Base-by-base conservation (phyloP, 2,329 filamentous ascomycete species). In the Arachnomyces sp. region DNA sequence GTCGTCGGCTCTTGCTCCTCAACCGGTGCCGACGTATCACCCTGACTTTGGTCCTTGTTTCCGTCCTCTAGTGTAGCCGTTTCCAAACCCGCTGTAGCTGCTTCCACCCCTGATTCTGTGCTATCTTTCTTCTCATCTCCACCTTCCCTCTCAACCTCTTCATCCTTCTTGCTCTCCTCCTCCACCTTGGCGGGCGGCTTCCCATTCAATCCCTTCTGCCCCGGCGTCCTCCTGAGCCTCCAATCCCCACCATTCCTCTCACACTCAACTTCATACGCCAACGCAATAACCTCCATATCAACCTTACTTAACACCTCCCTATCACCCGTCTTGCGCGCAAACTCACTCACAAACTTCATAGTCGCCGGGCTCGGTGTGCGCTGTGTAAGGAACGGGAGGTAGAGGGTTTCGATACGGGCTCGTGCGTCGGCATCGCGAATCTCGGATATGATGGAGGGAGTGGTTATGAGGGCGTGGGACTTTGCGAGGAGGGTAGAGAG, bases 201-300 rank as follows among this genome's bases (percentile, higher is more conserved):
- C 3, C 85, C 85, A 57, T 90, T 90, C 41, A 89, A 57, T 1
- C 75, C 62, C 61, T 88, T 89, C 60, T 95, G 88, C 1, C 81
- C 84, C 0, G 90, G 90, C 3, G 77, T 74, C 43, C 76, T 85
- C 46, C 89, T 74, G 61, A 95, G 56, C 44, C 89, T 77, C 84
- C 86, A 94, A 59, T 94, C 82, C 2, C 89, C 89, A n/a, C 81
- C 79, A 59, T 94, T 93, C 43, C 82, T 73, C 68, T 96, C 89
- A 54, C 86, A 84, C 54, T 96, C 90, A n/a, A 96, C 61, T 60
- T 98, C 92, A 61, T 96, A 96, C 1, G 87, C 84, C 41, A 98
- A 69, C 7, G 90, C 92, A 55, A 96, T 70, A 31, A 98, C 75
- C 51, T 93, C 84, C 45, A 96, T 70, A 78, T 98, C 92, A 1